Percentiles rank a stretch among this genome's conserved stretches.
Evolutionary conservation across 2,329 filamentous ascomycete genomes (phyloP).

Genomic region (Cadophora malorum): DNA sequence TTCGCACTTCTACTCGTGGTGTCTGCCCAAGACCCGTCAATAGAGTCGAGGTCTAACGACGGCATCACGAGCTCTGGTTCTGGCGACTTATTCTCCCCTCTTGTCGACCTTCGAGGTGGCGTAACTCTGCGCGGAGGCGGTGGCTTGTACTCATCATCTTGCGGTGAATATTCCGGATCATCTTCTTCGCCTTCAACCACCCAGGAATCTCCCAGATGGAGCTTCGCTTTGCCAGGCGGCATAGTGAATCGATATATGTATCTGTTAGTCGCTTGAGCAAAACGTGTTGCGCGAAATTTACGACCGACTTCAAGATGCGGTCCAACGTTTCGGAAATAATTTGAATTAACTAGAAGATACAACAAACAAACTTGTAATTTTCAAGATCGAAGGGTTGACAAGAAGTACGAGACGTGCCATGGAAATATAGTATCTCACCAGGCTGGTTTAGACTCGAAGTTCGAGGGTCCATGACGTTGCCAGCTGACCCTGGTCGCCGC

Average conservation of each 20-base stretch:
- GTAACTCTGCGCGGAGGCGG: slow-evolving; percentile 25
- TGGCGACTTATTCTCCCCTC: slow-evolving; percentile 39
- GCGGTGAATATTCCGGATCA: slow-evolving; percentile 34
- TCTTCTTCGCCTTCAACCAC: slow-evolving; percentile 42
- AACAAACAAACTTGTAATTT: not conserved
- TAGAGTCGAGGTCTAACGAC: slow-evolving; percentile 40
- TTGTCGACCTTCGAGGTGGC: slow-evolving; percentile 35
- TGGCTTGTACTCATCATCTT: slow-evolving; percentile 32
- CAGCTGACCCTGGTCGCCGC: slow-evolving; percentile 32
- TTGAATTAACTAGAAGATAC: not conserved
- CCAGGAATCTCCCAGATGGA: slow-evolving; percentile 44
- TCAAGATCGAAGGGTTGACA: not conserved
- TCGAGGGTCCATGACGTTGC: slow-evolving; percentile 35
- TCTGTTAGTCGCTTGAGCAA: not conserved
- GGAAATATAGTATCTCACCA: not conserved
- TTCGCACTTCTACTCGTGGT: slow-evolving; percentile 33
- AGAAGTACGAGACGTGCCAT: not conserved
- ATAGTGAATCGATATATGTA: slow-evolving; percentile 28
- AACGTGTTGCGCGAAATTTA: not conserved
- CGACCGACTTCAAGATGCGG: not conserved
- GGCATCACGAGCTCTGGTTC: slow-evolving; percentile 46
- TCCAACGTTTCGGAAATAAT: not conserved
- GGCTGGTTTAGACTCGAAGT: slow-evolving; percentile 6
- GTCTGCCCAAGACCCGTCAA: slow-evolving; percentile 43
- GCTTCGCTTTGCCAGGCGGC: slow-evolving; percentile 33